phyloP scores from a whole-genome alignment of 2,329 filamentous ascomycete species.

The Trichoderma sp. region DNA sequence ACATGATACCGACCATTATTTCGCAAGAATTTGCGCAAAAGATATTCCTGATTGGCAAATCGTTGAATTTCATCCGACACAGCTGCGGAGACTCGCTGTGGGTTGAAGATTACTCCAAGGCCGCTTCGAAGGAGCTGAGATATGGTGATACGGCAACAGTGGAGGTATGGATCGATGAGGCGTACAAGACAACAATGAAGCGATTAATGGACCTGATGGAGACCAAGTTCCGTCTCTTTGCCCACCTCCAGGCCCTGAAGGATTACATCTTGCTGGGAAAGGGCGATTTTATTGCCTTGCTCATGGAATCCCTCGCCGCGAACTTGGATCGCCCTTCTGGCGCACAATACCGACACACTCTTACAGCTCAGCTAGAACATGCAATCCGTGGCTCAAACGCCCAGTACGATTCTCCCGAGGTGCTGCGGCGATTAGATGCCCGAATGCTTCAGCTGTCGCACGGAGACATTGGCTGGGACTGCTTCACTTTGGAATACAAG shows the following conservation, averaged over 20 bases:
- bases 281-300: slow-evolving; percentile 92
- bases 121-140: slow-evolving; percentile 83
- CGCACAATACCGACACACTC: slow-evolving; percentile 91
- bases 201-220: slow-evolving; percentile 92
- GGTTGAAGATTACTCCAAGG: slow-evolving; percentile 95
- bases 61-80: slow-evolving; percentile 95
- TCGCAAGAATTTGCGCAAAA: slow-evolving; percentile 93
- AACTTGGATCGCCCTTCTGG: slow-evolving; percentile 96
- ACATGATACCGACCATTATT: slow-evolving; percentile 91
- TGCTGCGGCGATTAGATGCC: slow-evolving; percentile 89
- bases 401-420: slow-evolving; percentile 90
- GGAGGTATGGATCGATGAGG: slow-evolving; percentile 91
- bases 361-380: slow-evolving; percentile 97
- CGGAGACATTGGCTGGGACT: slow-evolving; percentile 98
- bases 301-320: slow-evolving; percentile 94
- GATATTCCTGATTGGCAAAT: slow-evolving; percentile 96
- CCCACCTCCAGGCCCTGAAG: slow-evolving; percentile 88
- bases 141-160: slow-evolving; percentile 93
- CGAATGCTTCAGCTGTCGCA: slow-evolving; percentile 96
- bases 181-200: slow-evolving; percentile 97
- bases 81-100: slow-evolving; percentile 91
- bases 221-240: slow-evolving; percentile 90
- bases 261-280: slow-evolving; percentile 93
- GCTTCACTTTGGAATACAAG: slow-evolving; percentile 98
- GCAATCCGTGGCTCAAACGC: slow-evolving; percentile 96